A percentile compares a stretch with the other conserved stretches of the same genome.
These are phyloP conservation scores for Brettanomyces bruxellensis DNA, from an alignment of 805 yeast genomes.

Conservation along the genomic window DNA sequence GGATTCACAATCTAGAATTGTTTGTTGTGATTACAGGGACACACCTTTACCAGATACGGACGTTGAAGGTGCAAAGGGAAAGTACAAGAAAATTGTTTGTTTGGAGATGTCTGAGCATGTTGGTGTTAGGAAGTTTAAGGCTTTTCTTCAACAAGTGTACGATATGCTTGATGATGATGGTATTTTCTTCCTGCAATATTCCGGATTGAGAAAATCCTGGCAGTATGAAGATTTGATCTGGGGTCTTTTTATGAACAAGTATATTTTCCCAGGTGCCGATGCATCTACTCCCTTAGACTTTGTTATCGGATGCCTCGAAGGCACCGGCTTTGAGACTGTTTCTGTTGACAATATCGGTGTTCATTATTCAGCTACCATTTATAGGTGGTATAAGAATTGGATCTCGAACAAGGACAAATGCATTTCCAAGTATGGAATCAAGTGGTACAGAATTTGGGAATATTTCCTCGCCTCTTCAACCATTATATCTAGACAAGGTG, in stretches of 20 bases:
- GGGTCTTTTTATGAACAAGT: conserved; percentile 95
- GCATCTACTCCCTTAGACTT: conserved; percentile 90
- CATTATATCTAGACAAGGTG: conserved; percentile 85
- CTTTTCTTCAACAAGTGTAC: conserved; percentile 71
- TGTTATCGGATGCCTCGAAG: conserved; percentile 68
- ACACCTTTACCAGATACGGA: conserved; percentile 57
- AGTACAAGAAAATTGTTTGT: conserved; percentile 81
- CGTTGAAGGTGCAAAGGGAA: conserved; percentile 31
- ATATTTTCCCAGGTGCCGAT: conserved; percentile 95
- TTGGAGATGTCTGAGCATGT: conserved; percentile 96
- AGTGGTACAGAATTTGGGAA: conserved; percentile 94
- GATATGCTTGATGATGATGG: conserved; percentile 92
- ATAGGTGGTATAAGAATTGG: conserved; percentile 97
- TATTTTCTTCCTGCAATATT: conserved; percentile 75
- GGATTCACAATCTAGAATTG: conserved; percentile 60
- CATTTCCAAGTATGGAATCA: conserved; percentile 70
- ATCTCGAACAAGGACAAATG: conserved; percentile 69
- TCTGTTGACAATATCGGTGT: conserved; percentile 85
- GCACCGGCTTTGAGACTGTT: conserved; percentile 78
- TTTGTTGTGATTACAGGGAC: conserved; percentile 85
- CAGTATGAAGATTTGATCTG: conserved; percentile 89
- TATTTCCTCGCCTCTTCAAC: conserved; percentile 77
- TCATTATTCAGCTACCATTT: conserved; percentile 82
- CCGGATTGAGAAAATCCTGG: conserved; percentile 88
- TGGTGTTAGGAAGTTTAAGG: conserved; percentile 74